These are phyloP conservation scores for Vanilla planifolia DNA, from an alignment of 106 monocot species.

Conservation along the genomic window DNA sequence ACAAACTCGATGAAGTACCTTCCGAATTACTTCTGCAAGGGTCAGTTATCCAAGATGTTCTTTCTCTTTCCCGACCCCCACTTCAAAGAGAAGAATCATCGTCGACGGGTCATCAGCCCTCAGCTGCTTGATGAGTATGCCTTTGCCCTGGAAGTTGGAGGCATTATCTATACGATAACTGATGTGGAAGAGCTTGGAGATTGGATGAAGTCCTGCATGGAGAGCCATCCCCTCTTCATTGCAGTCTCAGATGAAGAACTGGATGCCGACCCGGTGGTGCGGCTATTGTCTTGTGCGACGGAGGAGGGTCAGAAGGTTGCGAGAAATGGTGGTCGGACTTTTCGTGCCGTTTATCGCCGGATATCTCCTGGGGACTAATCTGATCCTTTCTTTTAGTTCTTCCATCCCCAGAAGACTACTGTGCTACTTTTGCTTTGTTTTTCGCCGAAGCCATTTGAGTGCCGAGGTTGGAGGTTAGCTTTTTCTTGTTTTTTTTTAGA, in stretches of 20 bases:
- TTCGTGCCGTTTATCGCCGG: conserved; percentile 52
- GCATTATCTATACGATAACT: conserved; percentile 66
- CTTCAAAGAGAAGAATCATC: conserved; percentile 88
- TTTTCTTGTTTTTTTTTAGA: too few relatives aligned
- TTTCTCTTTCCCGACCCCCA: conserved; percentile 90
- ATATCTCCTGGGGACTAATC: too few relatives aligned
- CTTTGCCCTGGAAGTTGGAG: conserved; percentile 48
- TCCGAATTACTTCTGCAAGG: conserved; percentile 79
- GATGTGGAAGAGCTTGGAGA: conserved; percentile 87
- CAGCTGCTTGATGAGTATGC: conserved; percentile 86
- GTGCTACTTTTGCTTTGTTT: too few relatives aligned
- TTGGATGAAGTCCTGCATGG: conserved; percentile 78
- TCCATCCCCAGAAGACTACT: too few relatives aligned
- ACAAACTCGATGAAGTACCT: conserved; percentile 91
- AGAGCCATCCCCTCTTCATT: conserved; percentile 67
- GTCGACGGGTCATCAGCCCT: conserved; percentile 59
- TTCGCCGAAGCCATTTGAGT: too few relatives aligned
- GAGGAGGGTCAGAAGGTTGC: conserved; percentile 91
- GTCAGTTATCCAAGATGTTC: conserved; percentile 79
- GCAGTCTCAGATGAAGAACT: conserved; percentile 40
- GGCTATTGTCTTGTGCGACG: conserved; percentile 51
- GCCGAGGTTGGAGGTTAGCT: too few relatives aligned
- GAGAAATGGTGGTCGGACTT: conserved; percentile 81
- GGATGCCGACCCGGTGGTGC: conserved; percentile 47
- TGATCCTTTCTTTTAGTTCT: too few relatives aligned